Percentiles rank a stretch among this genome's conserved stretches.
phyloP scores from a whole-genome alignment of 2,329 filamentous ascomycete species.

The Colletotrichum ledebouriae region DNA sequence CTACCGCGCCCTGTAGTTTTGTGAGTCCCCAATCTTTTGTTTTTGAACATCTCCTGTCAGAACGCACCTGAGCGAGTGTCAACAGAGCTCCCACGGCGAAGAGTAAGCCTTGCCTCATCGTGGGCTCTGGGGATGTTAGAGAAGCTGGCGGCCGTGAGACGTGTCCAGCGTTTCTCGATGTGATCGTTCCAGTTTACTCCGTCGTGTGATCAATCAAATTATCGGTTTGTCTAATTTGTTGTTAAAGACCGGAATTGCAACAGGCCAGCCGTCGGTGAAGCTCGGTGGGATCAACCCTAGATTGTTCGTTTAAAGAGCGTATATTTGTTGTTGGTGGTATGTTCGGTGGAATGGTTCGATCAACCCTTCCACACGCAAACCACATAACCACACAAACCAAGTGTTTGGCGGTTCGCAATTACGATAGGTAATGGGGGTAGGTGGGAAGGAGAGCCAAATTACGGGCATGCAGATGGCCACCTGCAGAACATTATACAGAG shows the following conservation, averaged over 20 bases:
- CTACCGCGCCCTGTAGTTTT: slow-evolving; percentile 36
- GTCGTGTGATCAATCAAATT: no score
- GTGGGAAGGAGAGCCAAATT: slow-evolving; percentile 16
- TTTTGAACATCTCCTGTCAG: neutral
- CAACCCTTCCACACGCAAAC: slow-evolving; percentile 23
- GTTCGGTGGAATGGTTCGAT: slow-evolving; percentile 15
- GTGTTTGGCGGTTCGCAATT: slow-evolving; percentile 6
- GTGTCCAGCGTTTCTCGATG: slow-evolving; percentile 38
- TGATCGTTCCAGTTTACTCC: neutral
- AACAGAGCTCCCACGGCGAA: slow-evolving; percentile 43
- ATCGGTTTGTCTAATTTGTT: neutral
- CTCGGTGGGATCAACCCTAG: slow-evolving; percentile 47
- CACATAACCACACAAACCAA: neutral
- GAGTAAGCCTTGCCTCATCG: slow-evolving; percentile 43
- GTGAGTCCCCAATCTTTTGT: slow-evolving; percentile 16
- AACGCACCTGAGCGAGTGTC: slow-evolving; percentile 43
- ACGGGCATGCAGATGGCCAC: slow-evolving; percentile 29
- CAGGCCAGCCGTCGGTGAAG: slow-evolving; percentile 48
- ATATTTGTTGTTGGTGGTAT: slow-evolving; percentile 3
- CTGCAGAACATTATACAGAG: slow-evolving; percentile 36
- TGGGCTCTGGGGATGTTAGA: slow-evolving; percentile 34
- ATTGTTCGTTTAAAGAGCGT: slow-evolving; percentile 30
- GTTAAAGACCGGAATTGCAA: slow-evolving; percentile 43
- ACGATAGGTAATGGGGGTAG: slow-evolving; percentile 12
- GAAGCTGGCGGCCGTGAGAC: slow-evolving; percentile 34